phyloP scores from a whole-genome alignment of 2,329 filamentous ascomycete species.

The Sporothrix pseudoabietina region DNA sequence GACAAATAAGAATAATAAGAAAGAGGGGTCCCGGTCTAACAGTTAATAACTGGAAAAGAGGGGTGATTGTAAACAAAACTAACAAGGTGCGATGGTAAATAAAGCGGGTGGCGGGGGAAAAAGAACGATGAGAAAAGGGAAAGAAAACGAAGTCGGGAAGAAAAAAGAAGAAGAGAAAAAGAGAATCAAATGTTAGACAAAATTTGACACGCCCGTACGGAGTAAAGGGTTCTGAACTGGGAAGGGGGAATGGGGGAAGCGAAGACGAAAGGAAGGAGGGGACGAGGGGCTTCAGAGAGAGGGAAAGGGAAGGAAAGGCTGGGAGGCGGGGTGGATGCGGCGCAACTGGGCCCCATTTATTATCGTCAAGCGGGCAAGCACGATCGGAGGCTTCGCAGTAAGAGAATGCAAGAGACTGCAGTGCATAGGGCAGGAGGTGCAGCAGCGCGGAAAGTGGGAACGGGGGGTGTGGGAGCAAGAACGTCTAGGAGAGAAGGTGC shows the following conservation, averaged over 20 bases:
- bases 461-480: neutral
- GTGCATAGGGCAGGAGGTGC: conserved; percentile 24
- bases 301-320: conserved; percentile 31
- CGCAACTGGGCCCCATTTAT: conserved; percentile 30
- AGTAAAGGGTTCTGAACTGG: neutral
- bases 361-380: conserved; percentile 26
- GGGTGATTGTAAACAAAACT: conserved; percentile 23
- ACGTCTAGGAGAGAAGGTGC: conserved; percentile 5
- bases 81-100: neutral
- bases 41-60: conserved; percentile 14
- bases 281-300: neutral
- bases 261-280: conserved; percentile 12
- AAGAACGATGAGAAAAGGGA: neutral
- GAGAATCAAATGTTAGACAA: neutral
- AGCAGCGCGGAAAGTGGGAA: conserved; percentile 20
- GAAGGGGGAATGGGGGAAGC: neutral
- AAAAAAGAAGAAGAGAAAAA: neutral
- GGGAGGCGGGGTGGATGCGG: conserved; percentile 34
- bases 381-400: conserved; percentile 26
- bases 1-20: neutral
- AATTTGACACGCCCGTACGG: conserved; percentile 21
- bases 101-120: neutral
- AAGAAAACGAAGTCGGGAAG: neutral
- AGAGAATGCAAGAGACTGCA: neutral
- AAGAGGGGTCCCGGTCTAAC: neutral